Evolutionary conservation across 208 protist genomes (phyloP).

Genomic region (Crithidia expoeki): DNA sequence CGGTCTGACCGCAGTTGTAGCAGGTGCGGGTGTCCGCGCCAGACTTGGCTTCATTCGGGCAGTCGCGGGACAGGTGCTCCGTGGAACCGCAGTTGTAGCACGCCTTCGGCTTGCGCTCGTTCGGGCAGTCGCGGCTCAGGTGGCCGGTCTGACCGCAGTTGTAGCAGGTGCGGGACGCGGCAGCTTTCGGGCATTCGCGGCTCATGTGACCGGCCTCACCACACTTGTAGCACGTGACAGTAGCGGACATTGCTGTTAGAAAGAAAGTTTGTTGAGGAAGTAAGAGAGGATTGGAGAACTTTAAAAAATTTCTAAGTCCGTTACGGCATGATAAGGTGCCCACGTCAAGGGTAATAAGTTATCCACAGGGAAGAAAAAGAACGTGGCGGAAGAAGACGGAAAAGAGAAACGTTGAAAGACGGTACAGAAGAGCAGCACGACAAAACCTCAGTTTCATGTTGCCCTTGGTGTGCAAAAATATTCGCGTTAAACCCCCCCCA

Average conservation of each 20-base stretch:
- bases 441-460: too few species aligned
- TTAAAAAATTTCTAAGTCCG: too few species aligned
- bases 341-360: too few species aligned
- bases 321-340: too few species aligned
- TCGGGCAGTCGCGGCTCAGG: constrained; percentile 77
- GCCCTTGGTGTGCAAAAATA: too few species aligned
- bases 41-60: constrained; percentile 44
- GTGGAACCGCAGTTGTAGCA: constrained; percentile 56
- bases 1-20: constrained; percentile 62
- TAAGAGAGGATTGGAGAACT: too few species aligned
- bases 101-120: constrained; percentile 45
- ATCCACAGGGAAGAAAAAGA: too few species aligned
- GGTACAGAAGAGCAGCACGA: too few species aligned
- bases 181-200: constrained; percentile 60
- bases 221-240: constrained; percentile 72
- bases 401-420: too few species aligned
- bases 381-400: too few species aligned
- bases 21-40: constrained; percentile 50
- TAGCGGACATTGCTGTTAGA: constrained; percentile 46
- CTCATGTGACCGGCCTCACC: constrained; percentile 60
- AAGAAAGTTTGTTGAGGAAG: too few species aligned
- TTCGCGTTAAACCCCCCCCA: too few species aligned
- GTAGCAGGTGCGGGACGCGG: constrained; percentile 69
- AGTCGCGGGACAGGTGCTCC: constrained; percentile 66
- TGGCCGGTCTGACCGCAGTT: constrained; percentile 69